Base-by-base conservation (phyloP, 257 asterid species). In the Prunella vulgaris region DNA sequence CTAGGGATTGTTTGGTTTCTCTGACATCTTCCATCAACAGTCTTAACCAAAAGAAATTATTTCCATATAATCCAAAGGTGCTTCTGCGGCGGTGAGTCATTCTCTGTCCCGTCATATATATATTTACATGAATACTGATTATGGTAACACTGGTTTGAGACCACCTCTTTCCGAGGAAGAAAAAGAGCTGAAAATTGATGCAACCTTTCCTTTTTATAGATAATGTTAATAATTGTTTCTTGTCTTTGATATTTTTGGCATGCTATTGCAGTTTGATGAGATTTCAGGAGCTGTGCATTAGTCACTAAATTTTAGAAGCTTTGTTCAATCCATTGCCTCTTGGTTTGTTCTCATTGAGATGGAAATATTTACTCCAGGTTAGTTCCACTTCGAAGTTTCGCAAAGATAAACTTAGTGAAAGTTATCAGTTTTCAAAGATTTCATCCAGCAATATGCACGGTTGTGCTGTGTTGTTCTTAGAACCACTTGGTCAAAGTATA, bases 11-110 rank as follows among this genome's bases (percentile, higher is more conserved):
- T 73, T 86, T 93, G 86, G 73, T 80, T 74, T 84, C 85, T 15
- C 77, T 93, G 67, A 84, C 74, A 79, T 73, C 77, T 60, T 90
- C 96, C 66, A 75, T 93, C 44, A 78, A 79, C 70, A 84, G 76
- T 61, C 95, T 93, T 69, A 64, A 83, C 85, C 84, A 76, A 65
- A 93, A 88, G 81, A 78, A 80, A n/a, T 75, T 93, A 58, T 90
- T 93, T 72, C 97, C 99, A 0, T 93, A 93, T 71, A 88, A 90
- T 74, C 96, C 97, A 6, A 74, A 77, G 78, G 97, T 79, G 58
- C 90, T 93, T 69, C 78, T 93, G 57, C 78, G 62, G 17, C 90
- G 97, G 99, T 93, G 71, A 74, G 84, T 54, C 46, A 51, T 40
- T 70, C 2, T 69, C 42, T 66, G 33, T 53, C 59, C 35, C 18